These are phyloP conservation scores for Pythium aristosporum DNA, from an alignment of 352 stramenopile genomes.

Conservation along the genomic window DNA sequence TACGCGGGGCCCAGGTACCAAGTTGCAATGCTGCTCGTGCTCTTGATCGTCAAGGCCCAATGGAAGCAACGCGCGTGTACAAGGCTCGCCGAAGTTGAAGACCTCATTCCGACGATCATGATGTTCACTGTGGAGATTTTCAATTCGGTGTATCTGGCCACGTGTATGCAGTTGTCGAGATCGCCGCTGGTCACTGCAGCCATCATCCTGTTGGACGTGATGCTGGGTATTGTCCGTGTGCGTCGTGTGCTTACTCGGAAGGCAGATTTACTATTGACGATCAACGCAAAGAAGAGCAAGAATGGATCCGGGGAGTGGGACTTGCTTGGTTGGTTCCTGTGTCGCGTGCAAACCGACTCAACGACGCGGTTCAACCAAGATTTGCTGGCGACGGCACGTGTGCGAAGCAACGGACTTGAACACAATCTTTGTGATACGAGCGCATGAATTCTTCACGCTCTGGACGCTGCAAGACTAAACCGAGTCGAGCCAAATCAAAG, in stretches of 20 bases:
- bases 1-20: background rate
- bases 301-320: background rate
- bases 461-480: too few relatives aligned
- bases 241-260: background rate
- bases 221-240: background rate
- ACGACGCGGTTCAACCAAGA: background rate
- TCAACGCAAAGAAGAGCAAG: background rate
- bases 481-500: too few relatives aligned
- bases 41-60: constrained; percentile 5
- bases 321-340: background rate
- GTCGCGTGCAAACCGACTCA: background rate
- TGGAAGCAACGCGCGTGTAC: constrained; percentile 7
- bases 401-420: constrained; percentile 6
- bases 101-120: constrained; percentile 12
- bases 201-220: constrained; percentile 4
- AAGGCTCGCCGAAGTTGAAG: constrained; percentile 9
- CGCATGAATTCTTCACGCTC: background rate
- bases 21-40: background rate
- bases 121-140: constrained; percentile 20
- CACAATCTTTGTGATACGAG: background rate
- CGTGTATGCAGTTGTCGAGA: constrained; percentile 10
- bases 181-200: background rate
- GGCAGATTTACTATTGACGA: background rate
- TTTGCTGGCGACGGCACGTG: background rate
- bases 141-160: constrained; percentile 17